A percentile compares a stretch with the other conserved stretches of the same genome.
Evolutionary conservation across 805 yeast species (phyloP).

Genomic region (Candida jianshihensis): DNA sequence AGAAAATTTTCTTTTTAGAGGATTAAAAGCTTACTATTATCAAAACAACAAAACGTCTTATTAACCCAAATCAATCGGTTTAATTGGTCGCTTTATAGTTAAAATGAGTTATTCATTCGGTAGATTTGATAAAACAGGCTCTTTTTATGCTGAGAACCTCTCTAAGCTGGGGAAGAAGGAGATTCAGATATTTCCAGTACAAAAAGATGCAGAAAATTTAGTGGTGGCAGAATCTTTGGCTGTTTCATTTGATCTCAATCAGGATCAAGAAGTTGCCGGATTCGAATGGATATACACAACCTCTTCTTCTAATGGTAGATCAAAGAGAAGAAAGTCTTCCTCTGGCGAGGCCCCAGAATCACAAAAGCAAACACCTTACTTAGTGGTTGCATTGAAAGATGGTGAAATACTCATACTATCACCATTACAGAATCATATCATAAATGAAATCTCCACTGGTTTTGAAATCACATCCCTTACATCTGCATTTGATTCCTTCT

Average conservation of each 20-base stretch:
- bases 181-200: conserved; percentile 33
- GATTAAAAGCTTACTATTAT: neutral
- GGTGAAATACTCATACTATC: conserved; percentile 39
- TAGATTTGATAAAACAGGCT: conserved; percentile 24
- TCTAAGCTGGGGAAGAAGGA: conserved; percentile 40
- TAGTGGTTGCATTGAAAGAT: conserved; percentile 27
- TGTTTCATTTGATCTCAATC: conserved; percentile 33
- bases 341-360: conserved; percentile 3
- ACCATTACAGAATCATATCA: conserved; percentile 33
- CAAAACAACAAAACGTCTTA: neutral
- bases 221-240: conserved; percentile 17
- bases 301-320: conserved; percentile 11
- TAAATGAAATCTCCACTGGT: conserved; percentile 29
- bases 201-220: conserved; percentile 12
- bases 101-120: conserved; percentile 5
- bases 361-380: conserved; percentile 15
- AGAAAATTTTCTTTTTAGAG: neutral
- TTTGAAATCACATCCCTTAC: conserved; percentile 22
- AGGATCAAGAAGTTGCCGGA: conserved; percentile 30
- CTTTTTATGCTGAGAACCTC: conserved; percentile 31
- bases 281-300: conserved; percentile 29
- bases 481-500: conserved; percentile 20
- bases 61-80: neutral
- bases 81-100: neutral
- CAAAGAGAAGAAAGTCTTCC: conserved; percentile 22